phyloP scores from a whole-genome alignment of 2,329 filamentous ascomycete genomes.

The Botryotinia convoluta region DNA sequence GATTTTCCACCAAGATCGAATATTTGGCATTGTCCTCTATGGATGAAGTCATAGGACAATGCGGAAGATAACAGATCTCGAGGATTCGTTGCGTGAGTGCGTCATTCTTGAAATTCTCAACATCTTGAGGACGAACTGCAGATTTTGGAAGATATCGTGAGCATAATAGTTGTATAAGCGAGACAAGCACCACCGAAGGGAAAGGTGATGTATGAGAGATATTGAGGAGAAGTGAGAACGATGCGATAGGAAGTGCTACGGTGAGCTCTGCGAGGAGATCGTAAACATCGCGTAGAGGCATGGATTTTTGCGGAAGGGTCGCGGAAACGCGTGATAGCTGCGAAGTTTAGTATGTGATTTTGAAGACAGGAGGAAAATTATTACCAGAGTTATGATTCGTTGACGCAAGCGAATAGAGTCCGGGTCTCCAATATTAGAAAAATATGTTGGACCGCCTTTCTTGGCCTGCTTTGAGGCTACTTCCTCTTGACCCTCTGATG shows the following conservation, averaged over 20 bases:
- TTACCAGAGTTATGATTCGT: constrained; percentile 34
- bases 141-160: constrained; percentile 44
- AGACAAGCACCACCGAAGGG: constrained; percentile 41
- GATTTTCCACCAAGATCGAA: constrained; percentile 52
- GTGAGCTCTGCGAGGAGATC: constrained; percentile 46
- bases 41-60: constrained; percentile 47
- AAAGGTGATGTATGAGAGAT: constrained; percentile 41
- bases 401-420: constrained; percentile 36
- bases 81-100: constrained; percentile 50
- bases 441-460: constrained; percentile 1
- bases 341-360: background rate
- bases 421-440: constrained; percentile 31
- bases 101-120: constrained; percentile 35
- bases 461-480: background rate
- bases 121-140: constrained; percentile 40
- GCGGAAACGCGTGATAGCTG: constrained; percentile 38
- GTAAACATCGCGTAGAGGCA: constrained; percentile 48
- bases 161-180: constrained; percentile 53
- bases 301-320: constrained; percentile 47
- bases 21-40: constrained; percentile 56
- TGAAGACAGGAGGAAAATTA: constrained; percentile 3
- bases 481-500: constrained; percentile 9
- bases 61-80: constrained; percentile 53
- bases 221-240: constrained; percentile 45
- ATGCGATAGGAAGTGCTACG: constrained; percentile 34